Evolutionary conservation across 2,329 filamentous ascomycete species (phyloP), one percentile per base, ranked within the genome.

Genomic region (Trichoderma sp.): DNA sequence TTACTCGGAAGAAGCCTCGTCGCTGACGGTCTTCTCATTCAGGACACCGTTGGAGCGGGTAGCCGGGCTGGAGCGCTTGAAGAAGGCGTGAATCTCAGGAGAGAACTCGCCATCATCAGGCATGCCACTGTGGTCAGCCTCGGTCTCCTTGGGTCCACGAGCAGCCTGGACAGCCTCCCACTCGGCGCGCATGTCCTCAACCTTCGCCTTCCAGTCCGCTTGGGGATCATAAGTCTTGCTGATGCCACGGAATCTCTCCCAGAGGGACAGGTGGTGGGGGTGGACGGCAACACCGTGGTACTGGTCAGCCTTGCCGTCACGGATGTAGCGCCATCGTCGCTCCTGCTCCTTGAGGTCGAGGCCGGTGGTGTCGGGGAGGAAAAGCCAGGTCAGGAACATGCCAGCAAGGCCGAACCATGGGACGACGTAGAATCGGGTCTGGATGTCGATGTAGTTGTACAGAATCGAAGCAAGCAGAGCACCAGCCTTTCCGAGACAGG

Each of bases 271-370:
- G 79, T 98, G 95, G 81, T 92, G 89, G 62, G 93, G 92, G 85
- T 98, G 94, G 72, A 98, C 90, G 73, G 95, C 95, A 68, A 97
- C 91, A 75, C 95, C 95, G 83, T 97, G 95, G 85, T 98, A 98
- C 63, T 98, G 93, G 34, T 89, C 74, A 75, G 91, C 91, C 73
- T 90, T 90, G 73, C 94, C 94, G 3, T 89, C 85, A 72, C 93
- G 91, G 80, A 98, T 93, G 83, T 92, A 98, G 71, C 87, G 84
- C 95, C 95, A 98, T 78, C 95, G 91, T 74, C 95, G 93, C 84
- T 98, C 95, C 84, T 98, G 95, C 83, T 98, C 95, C 87, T 97
- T 97, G 74, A 98, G 90, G 80, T 98, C 95, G 50, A 98, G 92
- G 71, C 95, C 95, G 11, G 95, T 98, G 77, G 95, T 98, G 80